These are phyloP conservation scores for Brassica rapa DNA, from an alignment of 345 rosid genomes.

Conservation along the genomic window DNA sequence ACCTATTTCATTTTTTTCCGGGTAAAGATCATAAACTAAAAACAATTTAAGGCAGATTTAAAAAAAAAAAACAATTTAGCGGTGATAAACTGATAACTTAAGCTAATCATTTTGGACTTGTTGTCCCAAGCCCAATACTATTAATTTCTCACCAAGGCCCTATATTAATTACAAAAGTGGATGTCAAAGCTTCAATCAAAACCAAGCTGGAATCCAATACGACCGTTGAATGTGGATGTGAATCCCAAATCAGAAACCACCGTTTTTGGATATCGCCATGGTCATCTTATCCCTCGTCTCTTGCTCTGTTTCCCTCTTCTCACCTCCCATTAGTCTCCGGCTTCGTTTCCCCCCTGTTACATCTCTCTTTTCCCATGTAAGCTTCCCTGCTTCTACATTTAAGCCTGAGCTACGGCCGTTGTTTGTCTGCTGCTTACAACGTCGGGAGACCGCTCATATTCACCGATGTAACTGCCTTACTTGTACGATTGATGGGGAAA, in stretches of 20 bases:
- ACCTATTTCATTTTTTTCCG: background rate
- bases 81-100: background rate
- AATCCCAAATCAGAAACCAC: slow-evolving; percentile 19
- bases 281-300: slow-evolving; percentile 34
- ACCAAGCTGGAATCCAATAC: slow-evolving; percentile 30
- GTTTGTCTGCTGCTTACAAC: slow-evolving; percentile 6
- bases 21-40: background rate
- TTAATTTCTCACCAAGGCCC: background rate
- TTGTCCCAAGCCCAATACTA: background rate
- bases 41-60: too few relatives aligned
- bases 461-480: slow-evolving; percentile 40
- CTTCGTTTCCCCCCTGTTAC: slow-evolving; percentile 22
- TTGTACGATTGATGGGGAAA: slow-evolving; percentile 1
- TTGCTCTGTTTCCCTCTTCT: slow-evolving; percentile 21
- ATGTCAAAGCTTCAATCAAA: background rate
- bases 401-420: slow-evolving; percentile 27
- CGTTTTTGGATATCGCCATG: slow-evolving; percentile 34
- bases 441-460: slow-evolving; percentile 18
- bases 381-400: slow-evolving; percentile 28
- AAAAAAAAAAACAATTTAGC: background rate
- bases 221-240: slow-evolving; percentile 40
- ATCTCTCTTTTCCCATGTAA: slow-evolving; percentile 19
- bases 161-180: background rate
- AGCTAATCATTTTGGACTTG: background rate
- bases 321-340: slow-evolving; percentile 25